Evolutionary conservation across 2,329 filamentous ascomycete genomes (phyloP), one percentile per base, ranked within the genome.

Genomic region (Davidsoniella virescens): DNA sequence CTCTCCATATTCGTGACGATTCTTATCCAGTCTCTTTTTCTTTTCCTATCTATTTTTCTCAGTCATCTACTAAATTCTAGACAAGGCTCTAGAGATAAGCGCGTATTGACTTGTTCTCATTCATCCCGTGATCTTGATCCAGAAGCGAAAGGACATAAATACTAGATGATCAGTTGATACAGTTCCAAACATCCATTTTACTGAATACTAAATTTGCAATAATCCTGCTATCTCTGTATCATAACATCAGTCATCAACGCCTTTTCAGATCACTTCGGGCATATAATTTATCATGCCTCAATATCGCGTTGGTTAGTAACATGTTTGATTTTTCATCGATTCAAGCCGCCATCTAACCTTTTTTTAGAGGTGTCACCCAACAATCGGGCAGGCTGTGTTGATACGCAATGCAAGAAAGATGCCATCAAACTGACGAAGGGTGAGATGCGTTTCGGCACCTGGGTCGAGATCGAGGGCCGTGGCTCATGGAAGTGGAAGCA

Each of bases 401-500:
- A 80, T 60, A 70, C 68, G 4, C 70, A 79, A 55, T 95, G 90
- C 72, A 87, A 87, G 64, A 72, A 82, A 2, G 67, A 66, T 1
- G 69, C 61, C 1, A 61, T 72, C 59, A 94, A 94, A 66, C 86
- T 94, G 60, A 57, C 59, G 23, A 94, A 94, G 67, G 86, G 82
- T 51, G 78, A 86, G 56, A 67, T 94, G 2, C 82, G 90, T 50
- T 75, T 87, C 49, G 90, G 84, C 40, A 73, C 72, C 18, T 85
- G 81, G 70, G 74, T 94, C 55, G 74, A 73, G 7, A 73, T 82
- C 26, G 59, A 69, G 0, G 72, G 75, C 0, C 72, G 80, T 59
- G 75, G 76, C 40, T 73, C 72, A 59, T 94, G 79, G 77, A 64
- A 69, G 52, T 96, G 83, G 80, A 83, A 82, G 61, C 90, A 96